Conservation (phyloP, 2,329 filamentous ascomycete genomes). For the Podosphaera leucotricha region DNA sequence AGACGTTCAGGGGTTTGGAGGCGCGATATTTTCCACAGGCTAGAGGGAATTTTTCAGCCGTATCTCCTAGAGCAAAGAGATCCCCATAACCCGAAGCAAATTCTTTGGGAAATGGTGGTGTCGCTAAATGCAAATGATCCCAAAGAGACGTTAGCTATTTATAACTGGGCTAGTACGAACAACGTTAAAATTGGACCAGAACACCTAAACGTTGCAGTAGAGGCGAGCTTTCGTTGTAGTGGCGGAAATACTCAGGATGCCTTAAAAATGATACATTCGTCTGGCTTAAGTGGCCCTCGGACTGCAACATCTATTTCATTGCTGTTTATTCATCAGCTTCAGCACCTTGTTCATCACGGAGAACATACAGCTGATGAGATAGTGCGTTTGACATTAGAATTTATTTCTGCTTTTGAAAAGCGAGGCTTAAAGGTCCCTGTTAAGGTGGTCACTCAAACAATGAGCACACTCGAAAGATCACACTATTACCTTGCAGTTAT, state of each 20-base stretch:
- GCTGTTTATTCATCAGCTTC: constrained; percentile 11
- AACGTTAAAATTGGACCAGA: constrained; percentile 4
- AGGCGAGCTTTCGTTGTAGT: constrained; percentile 8
- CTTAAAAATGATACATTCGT: constrained; percentile 8
- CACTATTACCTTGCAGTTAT: constrained; percentile 8
- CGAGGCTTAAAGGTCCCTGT: constrained; percentile 7
- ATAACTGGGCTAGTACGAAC: constrained; percentile 6
- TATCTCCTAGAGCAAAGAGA: not conserved
- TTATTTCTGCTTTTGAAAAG: constrained; percentile 7
- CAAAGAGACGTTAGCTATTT: constrained; percentile 9
- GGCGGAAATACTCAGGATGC: constrained; percentile 3
- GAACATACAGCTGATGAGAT: constrained; percentile 1
- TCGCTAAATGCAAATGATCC: not conserved
- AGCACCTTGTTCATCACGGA: constrained; percentile 2
- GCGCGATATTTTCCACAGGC: constrained; percentile 3
- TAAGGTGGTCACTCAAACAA: constrained; percentile 10
- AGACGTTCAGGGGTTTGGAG: not conserved
- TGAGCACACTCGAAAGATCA: constrained; percentile 8
- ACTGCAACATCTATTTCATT: constrained; percentile 6
- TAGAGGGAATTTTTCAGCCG: constrained; percentile 1
- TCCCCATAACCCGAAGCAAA: not conserved
- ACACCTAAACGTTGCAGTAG: constrained; percentile 10
- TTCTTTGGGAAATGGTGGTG: not conserved
- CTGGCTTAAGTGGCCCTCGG: constrained; percentile 6
- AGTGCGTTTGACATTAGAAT: constrained; percentile 2